phyloP scores from a whole-genome alignment of 2,329 filamentous ascomycete species.

The Hypoxylon rubiginosum region DNA sequence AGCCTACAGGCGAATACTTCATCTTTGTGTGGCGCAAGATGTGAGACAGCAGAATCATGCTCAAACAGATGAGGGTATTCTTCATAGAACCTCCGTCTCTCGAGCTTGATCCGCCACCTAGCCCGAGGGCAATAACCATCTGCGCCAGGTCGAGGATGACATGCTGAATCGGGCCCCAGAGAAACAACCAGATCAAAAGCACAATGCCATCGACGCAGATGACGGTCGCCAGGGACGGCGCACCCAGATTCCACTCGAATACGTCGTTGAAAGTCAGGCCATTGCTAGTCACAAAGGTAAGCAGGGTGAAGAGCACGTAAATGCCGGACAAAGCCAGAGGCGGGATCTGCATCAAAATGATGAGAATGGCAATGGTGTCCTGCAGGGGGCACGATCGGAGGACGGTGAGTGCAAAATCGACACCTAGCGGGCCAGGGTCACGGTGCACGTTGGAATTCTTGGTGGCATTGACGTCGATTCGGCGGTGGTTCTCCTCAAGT shows the following conservation, averaged over 20 bases:
- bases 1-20: constrained; percentile 62
- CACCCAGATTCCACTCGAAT: constrained; percentile 87
- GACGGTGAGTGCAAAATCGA: constrained; percentile 84
- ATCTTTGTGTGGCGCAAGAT: constrained; percentile 63
- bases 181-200: constrained; percentile 86
- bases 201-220: constrained; percentile 86
- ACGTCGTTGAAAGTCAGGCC: constrained; percentile 90
- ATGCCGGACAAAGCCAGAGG: constrained; percentile 89
- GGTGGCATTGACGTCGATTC: constrained; percentile 78
- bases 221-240: constrained; percentile 87
- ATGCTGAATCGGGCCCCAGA: constrained; percentile 89
- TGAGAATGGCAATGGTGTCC: constrained; percentile 96
- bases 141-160: constrained; percentile 92
- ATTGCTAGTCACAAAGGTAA: constrained; percentile 90
- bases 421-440: constrained; percentile 74
- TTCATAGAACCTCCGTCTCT: constrained; percentile 75
- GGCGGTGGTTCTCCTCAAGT: constrained; percentile 68
- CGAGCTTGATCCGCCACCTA: constrained; percentile 83
- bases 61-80: constrained; percentile 78
- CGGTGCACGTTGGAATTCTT: constrained; percentile 77
- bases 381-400: constrained; percentile 90
- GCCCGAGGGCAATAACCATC: constrained; percentile 90
- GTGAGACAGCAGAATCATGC: constrained; percentile 73
- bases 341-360: constrained; percentile 92
- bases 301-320: constrained; percentile 90